Conservation (phyloP, 1,284 basidiomycete species). For the Hortiboletus rubellus region DNA sequence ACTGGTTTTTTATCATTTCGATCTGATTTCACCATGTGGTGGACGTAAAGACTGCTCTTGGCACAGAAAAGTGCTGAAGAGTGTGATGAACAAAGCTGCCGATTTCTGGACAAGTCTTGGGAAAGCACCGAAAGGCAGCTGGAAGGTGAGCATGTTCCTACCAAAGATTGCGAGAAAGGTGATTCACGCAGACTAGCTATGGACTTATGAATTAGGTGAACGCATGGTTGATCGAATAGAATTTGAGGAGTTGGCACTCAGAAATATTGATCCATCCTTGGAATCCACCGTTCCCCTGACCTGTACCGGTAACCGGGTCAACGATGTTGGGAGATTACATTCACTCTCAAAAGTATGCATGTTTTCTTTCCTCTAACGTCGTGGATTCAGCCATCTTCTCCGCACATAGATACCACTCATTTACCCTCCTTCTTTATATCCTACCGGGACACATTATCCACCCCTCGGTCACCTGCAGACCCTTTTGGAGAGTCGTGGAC, state of each 20-base stretch:
- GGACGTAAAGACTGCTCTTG: constrained; percentile 9
- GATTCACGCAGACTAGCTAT: constrained; percentile 43
- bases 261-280: constrained; percentile 65
- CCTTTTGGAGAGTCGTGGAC: constrained; percentile 55
- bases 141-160: constrained; percentile 57
- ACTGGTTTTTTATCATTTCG: constrained; percentile 51
- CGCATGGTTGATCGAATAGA: constrained; percentile 67
- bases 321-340: constrained; percentile 16
- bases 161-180: background rate
- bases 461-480: constrained; percentile 55
- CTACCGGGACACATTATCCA: constrained; percentile 23
- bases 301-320: constrained; percentile 15
- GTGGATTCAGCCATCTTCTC: background rate
- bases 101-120: constrained; percentile 65
- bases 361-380: background rate
- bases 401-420: constrained; percentile 60
- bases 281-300: constrained; percentile 47
- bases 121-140: constrained; percentile 57
- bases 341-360: constrained; percentile 8
- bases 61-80: constrained; percentile 37
- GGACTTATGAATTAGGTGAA: constrained; percentile 62
- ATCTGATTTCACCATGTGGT: constrained; percentile 24
- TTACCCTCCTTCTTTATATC: constrained; percentile 59
- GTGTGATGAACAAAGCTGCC: constrained; percentile 50
- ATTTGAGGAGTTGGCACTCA: constrained; percentile 74